A percentile compares a stretch with the other conserved stretches of the same genome.
Conservation (phyloP, 2,329 filamentous ascomycete genomes). For the Cryphonectria naterciae region DNA sequence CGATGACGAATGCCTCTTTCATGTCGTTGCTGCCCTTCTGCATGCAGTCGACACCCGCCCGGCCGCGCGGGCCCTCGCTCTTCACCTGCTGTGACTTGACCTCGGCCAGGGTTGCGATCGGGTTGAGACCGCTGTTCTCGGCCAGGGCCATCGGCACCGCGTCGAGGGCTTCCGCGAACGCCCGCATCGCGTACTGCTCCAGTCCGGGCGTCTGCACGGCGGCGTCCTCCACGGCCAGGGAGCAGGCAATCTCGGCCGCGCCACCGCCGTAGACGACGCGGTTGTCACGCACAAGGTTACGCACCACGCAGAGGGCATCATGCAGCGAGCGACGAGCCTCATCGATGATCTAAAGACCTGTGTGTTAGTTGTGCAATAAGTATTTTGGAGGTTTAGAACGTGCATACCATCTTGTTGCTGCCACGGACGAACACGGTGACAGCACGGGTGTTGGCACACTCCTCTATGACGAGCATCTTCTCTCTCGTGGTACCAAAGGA, state of each 20-base stretch:
- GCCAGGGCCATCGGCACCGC: slow-evolving; percentile 92
- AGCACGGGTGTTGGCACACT: slow-evolving; percentile 95
- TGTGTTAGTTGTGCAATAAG: slow-evolving; percentile 23
- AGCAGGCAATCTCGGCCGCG: slow-evolving; percentile 96
- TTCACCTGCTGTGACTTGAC: slow-evolving; percentile 97
- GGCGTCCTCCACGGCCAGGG: slow-evolving; percentile 91
- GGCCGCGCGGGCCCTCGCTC: slow-evolving; percentile 58
- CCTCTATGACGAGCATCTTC: slow-evolving; percentile 99
- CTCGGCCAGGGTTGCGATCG: slow-evolving; percentile 91
- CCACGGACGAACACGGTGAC: slow-evolving; percentile 96
- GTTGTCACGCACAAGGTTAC: slow-evolving; percentile 95
- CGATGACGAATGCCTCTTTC: slow-evolving; percentile 97
- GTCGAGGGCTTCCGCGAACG: slow-evolving; percentile 94
- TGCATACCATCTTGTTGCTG: slow-evolving; percentile 95
- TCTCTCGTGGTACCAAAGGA: slow-evolving; percentile 95
- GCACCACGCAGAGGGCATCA: slow-evolving; percentile 95
- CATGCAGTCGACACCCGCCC: slow-evolving; percentile 97
- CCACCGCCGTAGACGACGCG: slow-evolving; percentile 97
- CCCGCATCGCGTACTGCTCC: slow-evolving; percentile 98
- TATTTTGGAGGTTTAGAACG: not conserved
- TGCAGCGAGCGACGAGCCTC: slow-evolving; percentile 97
- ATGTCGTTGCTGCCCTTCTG: slow-evolving; percentile 93
- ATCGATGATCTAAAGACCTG: slow-evolving; percentile 80
- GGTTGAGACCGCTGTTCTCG: slow-evolving; percentile 94
- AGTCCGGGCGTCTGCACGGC: slow-evolving; percentile 94